Base-by-base conservation (phyloP, 2,329 filamentous ascomycete genomes). In the Ustulina deusta region DNA sequence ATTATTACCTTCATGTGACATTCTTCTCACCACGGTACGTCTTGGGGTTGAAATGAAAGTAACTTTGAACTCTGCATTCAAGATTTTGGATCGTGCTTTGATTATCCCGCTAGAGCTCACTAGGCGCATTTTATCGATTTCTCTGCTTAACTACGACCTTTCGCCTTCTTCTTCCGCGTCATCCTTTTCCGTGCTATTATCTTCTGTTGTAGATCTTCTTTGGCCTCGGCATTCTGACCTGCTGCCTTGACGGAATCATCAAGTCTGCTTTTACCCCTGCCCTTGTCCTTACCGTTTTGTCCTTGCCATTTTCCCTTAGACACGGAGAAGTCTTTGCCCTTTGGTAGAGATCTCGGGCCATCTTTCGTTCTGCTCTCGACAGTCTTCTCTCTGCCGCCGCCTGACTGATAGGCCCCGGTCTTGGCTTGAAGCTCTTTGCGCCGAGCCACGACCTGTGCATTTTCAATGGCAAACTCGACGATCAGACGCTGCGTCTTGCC, bases 381-480 rank as follows among this genome's bases (percentile, higher is more conserved):
- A 65, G 59, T 3, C 52, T 66, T 40, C 46, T 67, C 48, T 71
- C 71, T 61, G 25, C 56, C 40, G 22, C 20, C 42, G 22, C 29
- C 55, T 17, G 40, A 38, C 32, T 54, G 63, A 20, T 27, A 42
- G 2, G 62, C 48, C 29, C 40, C 59, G 77, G 61, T 72, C 62
- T 73, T 78, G 61, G 68, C 68, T 66, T 82, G 82, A 48, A 82
- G 79, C 77, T 93, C 90, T 68, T 85, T 87, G 62, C 97, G 87
- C 71, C 96, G 87, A 72, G 90, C 87, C n/a, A 99, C 91, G 0
- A 99, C 96, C 76, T 97, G 94, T 0, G 93, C 94, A 75, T 99
- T 99, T 81, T 99, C 96, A 78, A 99, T 97, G 22, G 96, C 94
- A 78, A 99, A 99, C 79, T 99, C 97, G 42, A 95, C 95, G 76